Evolutionary conservation across 2,329 filamentous ascomycete species (phyloP).

Genomic region (Cercospora zeae-maydis): DNA sequence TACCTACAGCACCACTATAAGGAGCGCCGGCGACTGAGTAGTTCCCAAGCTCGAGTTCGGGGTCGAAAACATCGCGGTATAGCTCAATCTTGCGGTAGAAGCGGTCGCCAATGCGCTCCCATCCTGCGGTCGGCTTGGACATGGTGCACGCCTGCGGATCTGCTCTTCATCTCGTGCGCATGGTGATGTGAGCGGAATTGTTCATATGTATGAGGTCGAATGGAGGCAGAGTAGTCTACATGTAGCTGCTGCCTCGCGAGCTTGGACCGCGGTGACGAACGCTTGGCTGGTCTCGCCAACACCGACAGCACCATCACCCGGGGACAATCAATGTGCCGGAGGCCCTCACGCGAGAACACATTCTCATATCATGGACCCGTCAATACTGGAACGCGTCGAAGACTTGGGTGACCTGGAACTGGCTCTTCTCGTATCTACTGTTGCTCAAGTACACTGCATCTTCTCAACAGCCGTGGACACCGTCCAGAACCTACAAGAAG

Average conservation of each 20-base stretch:
- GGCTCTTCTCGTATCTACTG: conserved; percentile 75
- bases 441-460: conserved; percentile 81
- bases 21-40: conserved; percentile 88
- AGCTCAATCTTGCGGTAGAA: conserved; percentile 95
- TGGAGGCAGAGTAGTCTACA: background rate
- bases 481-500: conserved; percentile 25
- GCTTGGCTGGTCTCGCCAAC: background rate
- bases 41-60: conserved; percentile 90
- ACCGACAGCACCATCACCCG: background rate
- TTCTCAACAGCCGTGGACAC: conserved; percentile 64
- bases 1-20: conserved; percentile 91
- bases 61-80: conserved; percentile 89
- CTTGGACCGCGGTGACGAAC: conserved; percentile 1
- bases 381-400: conserved; percentile 57
- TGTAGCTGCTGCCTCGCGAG: background rate
- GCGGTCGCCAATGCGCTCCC: conserved; percentile 87
- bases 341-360: background rate
- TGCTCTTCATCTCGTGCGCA: conserved; percentile 10
- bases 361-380: background rate
- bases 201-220: background rate
- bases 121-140: conserved; percentile 74
- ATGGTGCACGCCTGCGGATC: conserved; percentile 23
- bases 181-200: background rate
- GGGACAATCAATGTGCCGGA: background rate
- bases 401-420: conserved; percentile 83